These are phyloP conservation scores for Drechslerella coelobrocha DNA, from an alignment of 2,329 filamentous ascomycete genomes.

Conservation along the genomic window DNA sequence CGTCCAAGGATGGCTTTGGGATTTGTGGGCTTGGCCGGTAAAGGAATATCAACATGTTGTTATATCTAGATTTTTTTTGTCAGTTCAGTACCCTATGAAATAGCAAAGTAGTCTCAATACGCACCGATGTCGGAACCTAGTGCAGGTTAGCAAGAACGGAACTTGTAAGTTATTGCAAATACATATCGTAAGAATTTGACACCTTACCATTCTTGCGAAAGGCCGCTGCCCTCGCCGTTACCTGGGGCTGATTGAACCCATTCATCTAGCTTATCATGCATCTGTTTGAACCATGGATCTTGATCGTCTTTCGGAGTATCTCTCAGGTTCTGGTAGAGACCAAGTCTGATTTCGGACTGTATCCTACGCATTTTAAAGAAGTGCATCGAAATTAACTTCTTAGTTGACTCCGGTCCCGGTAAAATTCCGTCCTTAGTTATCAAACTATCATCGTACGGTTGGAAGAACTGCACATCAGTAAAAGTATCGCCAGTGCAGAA, in stretches of 20 bases:
- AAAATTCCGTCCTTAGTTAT: conserved; percentile 80
- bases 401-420: conserved; percentile 72
- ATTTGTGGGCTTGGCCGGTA: conserved; percentile 92
- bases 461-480: conserved; percentile 84
- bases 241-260: conserved; percentile 81
- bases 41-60: conserved; percentile 86
- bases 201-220: conserved; percentile 81
- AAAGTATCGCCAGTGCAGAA: conserved; percentile 83
- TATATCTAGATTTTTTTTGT: conserved; percentile 65
- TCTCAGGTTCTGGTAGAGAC: conserved; percentile 83
- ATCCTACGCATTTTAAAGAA: conserved; percentile 89
- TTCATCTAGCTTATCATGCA: conserved; percentile 77
- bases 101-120: conserved; percentile 21
- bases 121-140: conserved; percentile 65
- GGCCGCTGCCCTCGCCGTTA: conserved; percentile 70
- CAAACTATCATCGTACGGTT: conserved; percentile 78
- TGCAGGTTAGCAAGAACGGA: conserved; percentile 51
- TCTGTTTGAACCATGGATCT: conserved; percentile 84
- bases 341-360: conserved; percentile 85
- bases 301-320: conserved; percentile 76
- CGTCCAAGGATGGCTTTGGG: conserved; percentile 78
- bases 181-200: background rate
- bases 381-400: conserved; percentile 88
- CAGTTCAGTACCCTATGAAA: conserved; percentile 65
- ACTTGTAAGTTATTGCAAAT: conserved; percentile 2